Evolutionary conservation across 306 rosid genomes (phyloP), one percentile per base, ranked within the genome.

Genomic region (Comarum palustre): DNA sequence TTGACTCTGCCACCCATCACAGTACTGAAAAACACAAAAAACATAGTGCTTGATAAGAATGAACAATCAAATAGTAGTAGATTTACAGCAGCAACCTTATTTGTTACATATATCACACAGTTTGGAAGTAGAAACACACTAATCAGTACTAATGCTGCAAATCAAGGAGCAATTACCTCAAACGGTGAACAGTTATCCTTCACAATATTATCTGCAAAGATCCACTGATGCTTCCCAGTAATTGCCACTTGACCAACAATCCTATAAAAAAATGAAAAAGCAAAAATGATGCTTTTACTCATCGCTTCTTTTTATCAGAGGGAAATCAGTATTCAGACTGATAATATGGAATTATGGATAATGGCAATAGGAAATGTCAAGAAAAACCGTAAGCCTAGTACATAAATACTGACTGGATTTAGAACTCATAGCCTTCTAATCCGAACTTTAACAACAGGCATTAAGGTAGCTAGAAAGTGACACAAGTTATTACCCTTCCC

Each of bases 191-290:
- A 68, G 74, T 85, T 78, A 87, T 75, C 76, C 70, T 82, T 48
- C 55, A 76, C 79, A 60, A 80, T 88, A 78, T 84, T 82, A 60
- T 90, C 96, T n/a, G 89, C 86, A 82, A 81, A 88, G 84, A 95
- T 87, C 99, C 97, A 95, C 73, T 43, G 84, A 88, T 95, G 88
- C 78, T 86, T 90, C 78, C 97, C 96, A 9, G 93, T 88, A 70
- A 84, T 88, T 51, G 99, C 96, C 73, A 91, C 99, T 80, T 92
- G 92, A 73, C 97, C 96, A 82, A 95, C 96, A 81, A 88, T 79
- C 82, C 97, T 95, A 83, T 39, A 14, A 78, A 71, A 85, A 80
- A 46, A 15, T 16, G 27, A 62, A 4, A 24, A 51, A 5, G 43
- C 5, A 7, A 55, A 68, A 43, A 10, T 31, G 34, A 39, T 71